A percentile compares a stretch with the other conserved stretches of the same genome.
These are phyloP conservation scores for Haematococcus lacustris DNA, from an alignment of 139 green algal genomes.

Conservation along the genomic window DNA sequence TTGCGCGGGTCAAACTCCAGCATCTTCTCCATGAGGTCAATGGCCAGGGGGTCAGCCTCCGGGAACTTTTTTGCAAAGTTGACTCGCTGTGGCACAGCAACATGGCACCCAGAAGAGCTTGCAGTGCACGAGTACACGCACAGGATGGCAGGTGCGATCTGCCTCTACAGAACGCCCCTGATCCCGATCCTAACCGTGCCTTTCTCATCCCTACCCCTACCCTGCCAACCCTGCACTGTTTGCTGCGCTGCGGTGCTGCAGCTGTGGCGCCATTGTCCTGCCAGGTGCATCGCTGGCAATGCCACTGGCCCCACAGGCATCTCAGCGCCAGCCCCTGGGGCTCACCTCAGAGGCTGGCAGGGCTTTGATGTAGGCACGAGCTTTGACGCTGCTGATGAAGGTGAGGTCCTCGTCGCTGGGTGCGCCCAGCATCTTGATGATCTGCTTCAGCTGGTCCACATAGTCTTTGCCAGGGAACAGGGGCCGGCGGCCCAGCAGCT, in stretches of 20 bases:
- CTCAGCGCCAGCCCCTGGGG: too few species aligned
- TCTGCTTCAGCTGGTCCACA: constrained; percentile 90
- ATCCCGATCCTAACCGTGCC: too few species aligned
- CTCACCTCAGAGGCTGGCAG: constrained; percentile 51
- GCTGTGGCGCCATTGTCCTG: too few species aligned
- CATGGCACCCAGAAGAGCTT: too few species aligned
- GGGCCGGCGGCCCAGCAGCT: constrained; percentile 70
- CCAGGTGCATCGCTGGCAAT: not conserved
- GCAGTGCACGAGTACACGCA: too few species aligned
- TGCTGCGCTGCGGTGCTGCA: too few species aligned
- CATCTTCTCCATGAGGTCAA: constrained; percentile 87
- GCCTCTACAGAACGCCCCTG: too few species aligned
- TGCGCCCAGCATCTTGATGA: constrained; percentile 82
- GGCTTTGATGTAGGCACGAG: constrained; percentile 70
- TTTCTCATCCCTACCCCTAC: too few species aligned
- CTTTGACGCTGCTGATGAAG: constrained; percentile 82
- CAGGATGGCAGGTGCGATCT: too few species aligned
- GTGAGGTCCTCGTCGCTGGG: constrained; percentile 82
- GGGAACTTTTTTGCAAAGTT: constrained; percentile 59
- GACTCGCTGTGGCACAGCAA: constrained; percentile 15
- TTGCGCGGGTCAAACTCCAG: constrained; percentile 86
- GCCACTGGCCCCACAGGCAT: too few species aligned
- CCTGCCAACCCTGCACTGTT: too few species aligned
- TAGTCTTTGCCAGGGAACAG: constrained; percentile 61
- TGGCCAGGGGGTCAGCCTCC: constrained; percentile 55